Evolutionary conservation across 345 rosid genomes (phyloP).

Genomic region (Eucalyptus erythrocorys): DNA sequence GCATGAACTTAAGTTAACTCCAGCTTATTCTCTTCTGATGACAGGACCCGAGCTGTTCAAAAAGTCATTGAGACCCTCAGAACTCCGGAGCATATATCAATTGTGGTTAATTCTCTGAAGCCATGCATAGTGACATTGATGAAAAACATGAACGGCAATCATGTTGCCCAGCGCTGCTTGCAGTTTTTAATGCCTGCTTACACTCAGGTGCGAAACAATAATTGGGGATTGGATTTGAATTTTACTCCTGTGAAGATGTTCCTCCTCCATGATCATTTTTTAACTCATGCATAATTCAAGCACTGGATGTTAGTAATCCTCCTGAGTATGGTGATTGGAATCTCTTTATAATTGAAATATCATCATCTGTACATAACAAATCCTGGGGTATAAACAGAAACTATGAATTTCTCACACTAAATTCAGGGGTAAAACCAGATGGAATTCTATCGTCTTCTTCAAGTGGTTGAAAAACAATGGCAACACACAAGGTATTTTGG

Average conservation of each 20-base stretch:
- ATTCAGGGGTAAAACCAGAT: neutral
- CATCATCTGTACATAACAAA: neutral
- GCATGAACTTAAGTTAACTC: neutral
- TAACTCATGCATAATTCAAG: neutral
- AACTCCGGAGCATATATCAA: conserved; percentile 40
- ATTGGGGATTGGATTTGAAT: neutral
- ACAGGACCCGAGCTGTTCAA: conserved; percentile 79
- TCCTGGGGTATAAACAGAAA: neutral
- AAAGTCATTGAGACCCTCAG: conserved; percentile 63
- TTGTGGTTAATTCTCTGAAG: conserved; percentile 49
- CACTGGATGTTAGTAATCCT: neutral
- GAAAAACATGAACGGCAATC: conserved; percentile 71
- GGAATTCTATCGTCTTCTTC: neutral
- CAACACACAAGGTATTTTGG: neutral
- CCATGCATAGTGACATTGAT: conserved; percentile 56
- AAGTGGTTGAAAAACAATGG: neutral
- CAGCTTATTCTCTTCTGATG: neutral
- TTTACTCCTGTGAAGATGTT: neutral
- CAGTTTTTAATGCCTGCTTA: conserved; percentile 42
- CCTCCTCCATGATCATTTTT: neutral
- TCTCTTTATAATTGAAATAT: neutral
- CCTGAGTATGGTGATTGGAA: neutral
- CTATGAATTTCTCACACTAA: neutral
- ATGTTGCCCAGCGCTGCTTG: conserved; percentile 75
- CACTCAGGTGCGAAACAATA: conserved; percentile 22